Percentiles rank a stretch among this genome's conserved stretches.
Conservation (phyloP, 1,139 yeast species). For the Blastobotrys buckinghamii region DNA sequence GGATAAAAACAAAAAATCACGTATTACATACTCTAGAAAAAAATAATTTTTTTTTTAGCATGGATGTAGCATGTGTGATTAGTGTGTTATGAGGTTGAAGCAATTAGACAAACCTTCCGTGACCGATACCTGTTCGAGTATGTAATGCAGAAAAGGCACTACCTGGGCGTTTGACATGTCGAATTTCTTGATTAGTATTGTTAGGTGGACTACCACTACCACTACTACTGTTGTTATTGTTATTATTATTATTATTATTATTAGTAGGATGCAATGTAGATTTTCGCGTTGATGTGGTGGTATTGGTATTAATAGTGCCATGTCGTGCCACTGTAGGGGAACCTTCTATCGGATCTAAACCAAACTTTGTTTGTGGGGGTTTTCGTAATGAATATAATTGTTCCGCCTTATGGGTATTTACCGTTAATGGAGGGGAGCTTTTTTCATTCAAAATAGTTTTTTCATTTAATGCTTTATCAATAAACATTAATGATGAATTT, state of each 20-base stretch:
- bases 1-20: no score
- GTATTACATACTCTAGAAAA: no score
- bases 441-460: neutral
- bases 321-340: constrained; percentile 15
- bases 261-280: neutral
- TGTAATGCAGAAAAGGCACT: constrained; percentile 25
- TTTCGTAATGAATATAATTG: constrained; percentile 3
- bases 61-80: no score
- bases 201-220: neutral
- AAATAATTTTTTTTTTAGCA: no score
- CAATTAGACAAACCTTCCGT: constrained; percentile 16
- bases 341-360: constrained; percentile 20
- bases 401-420: constrained; percentile 1
- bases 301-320: neutral
- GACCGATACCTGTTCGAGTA: constrained; percentile 19
- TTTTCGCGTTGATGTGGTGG: neutral
- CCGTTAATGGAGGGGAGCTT: neutral
- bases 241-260: neutral
- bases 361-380: constrained; percentile 9
- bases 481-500: constrained; percentile 6
- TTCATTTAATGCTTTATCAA: constrained; percentile 8
- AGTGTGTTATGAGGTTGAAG: no score
- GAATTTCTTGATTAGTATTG: neutral
- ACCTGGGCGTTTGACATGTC: constrained; percentile 19
- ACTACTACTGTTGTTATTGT: no score